Evolutionary conservation across 83 land plant species (phyloP), one percentile per base, ranked within the genome.

Genomic region (Diphasiastrum complanatum): DNA sequence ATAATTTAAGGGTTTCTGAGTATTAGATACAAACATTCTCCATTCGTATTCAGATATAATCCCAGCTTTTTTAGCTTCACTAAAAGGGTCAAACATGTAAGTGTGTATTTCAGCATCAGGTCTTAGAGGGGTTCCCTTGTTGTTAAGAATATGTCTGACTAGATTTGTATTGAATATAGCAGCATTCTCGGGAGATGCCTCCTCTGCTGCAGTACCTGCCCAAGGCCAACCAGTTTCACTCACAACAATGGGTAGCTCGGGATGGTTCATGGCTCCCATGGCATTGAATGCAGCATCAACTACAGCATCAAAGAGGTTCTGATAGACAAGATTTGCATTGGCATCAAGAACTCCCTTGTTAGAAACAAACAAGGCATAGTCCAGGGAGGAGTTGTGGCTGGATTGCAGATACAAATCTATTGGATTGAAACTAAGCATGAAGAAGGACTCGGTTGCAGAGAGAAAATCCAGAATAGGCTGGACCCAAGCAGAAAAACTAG

Each of bases 141-240:
- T 55, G 59, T 32, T 55, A 27, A 32, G 34, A 27, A 55, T 19
- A 27, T 55, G 59, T 35, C 19, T 55, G 14, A 55, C 34, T 6
- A 55, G 16, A 30, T 55, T 55, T 8, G 11, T 55, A 12, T 31
- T 27, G 31, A 27, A 55, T 27, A 27, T 33, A 11, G 35, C 59
- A 55, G 59, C 59, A 55, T 55, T 55, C 16, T 55, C 59, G 19
- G 16, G 18, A n/a, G n/a, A n/a, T n/a, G n/a, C n/a, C 34, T 16
- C 20, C 11, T 11, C 59, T 12, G 59, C 59, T 6, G n/a, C 34
- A 6, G 59, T 12, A n/a, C n/a, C n/a, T n/a, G n/a, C n/a, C n/a
- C n/a, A n/a, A 26, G 59, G 59, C 59, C 59, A 55, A 6, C 59
- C 59, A 10, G 34, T 55, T 27, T 55, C 59, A 55, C 59, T 55